Evolutionary conservation across 805 yeast genomes (phyloP), one percentile per base, ranked within the genome.

Genomic region (Cyberlindnera bimundalis): DNA sequence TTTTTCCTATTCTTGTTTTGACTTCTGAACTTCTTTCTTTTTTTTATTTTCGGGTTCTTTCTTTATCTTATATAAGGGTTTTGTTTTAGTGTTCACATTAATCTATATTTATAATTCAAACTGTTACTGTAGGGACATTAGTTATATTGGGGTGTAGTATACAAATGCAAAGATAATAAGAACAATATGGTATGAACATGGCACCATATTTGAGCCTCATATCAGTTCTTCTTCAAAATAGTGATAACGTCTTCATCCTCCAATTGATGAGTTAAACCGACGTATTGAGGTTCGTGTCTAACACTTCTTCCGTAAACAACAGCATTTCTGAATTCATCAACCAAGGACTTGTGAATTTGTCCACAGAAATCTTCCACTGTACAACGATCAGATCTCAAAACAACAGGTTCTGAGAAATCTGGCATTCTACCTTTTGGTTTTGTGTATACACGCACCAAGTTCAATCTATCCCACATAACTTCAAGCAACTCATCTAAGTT

Each of bases 181-280:
- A 11, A 29, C 13, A 29, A 13, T 9, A 19, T 12, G 42, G 35
- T 35, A 38, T 26, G 40, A 21, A 36, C 39, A 33, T 35, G 38
- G 40, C 39, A 25, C 35, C 35, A 7, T 33, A 5, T 20, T 5
- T 9, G 27, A 14, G 13, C n/a, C 20, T 14, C 20, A 9, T 15
- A 17, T 33, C 29, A 45, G 52, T 49, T 66, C 61, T 86, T 83
- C 70, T 90, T 90, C 67, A 90, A 74, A 53, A 90, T 87, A 15
- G 99, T 91, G 37, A 93, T 95, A 24, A 93, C 99, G 66, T 93
- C 99, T 66, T 93, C 99, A 65, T 93, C 99, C 66, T 82, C 84
- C 54, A 93, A 70, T 11, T 64, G 71, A 67, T 93, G 99, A 34
- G 74, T 64, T 52, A 93, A 71, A 21, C 99, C 99, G 34, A 91